Conservation (phyloP, 2,329 filamentous ascomycete species). For the Arachnopeziza araneosa region DNA sequence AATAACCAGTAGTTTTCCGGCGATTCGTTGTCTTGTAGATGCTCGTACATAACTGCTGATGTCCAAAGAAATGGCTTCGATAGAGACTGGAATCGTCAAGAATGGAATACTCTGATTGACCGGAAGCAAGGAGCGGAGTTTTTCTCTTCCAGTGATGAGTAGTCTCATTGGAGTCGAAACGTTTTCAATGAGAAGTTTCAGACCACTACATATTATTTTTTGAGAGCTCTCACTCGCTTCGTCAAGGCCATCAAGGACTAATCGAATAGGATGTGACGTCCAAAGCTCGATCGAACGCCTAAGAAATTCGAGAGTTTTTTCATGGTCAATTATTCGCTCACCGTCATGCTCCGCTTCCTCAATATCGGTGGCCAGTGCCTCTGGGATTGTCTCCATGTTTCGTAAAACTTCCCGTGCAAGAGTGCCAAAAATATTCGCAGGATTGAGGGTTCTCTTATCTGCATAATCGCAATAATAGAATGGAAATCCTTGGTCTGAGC, state of each 20-base stretch:
- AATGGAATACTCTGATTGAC: too few species aligned
- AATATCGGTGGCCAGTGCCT: background rate
- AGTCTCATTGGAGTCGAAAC: background rate
- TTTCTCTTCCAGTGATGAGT: too few species aligned
- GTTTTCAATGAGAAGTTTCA: background rate
- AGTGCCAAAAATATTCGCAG: background rate
- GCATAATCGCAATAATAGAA: background rate
- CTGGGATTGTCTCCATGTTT: background rate
- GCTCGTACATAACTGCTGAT: background rate
- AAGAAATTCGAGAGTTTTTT: background rate
- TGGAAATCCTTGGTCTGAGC: background rate
- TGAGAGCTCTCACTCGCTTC: background rate
- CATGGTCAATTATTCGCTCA: background rate
- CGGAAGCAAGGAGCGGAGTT: too few species aligned
- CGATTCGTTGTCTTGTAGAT: background rate
- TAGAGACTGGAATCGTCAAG: too few species aligned
- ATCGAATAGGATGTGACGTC: too few species aligned
- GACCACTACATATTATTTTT: too few species aligned
- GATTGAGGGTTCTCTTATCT: background rate
- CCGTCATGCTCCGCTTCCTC: background rate
- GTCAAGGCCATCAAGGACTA: constrained; percentile 5
- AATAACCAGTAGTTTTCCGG: background rate
- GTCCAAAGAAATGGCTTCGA: background rate
- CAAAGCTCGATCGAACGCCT: too few species aligned
- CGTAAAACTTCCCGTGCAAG: background rate